phyloP scores from a whole-genome alignment of 176 grass and related monocot species.

The Hyparrhenia diplandra region DNA sequence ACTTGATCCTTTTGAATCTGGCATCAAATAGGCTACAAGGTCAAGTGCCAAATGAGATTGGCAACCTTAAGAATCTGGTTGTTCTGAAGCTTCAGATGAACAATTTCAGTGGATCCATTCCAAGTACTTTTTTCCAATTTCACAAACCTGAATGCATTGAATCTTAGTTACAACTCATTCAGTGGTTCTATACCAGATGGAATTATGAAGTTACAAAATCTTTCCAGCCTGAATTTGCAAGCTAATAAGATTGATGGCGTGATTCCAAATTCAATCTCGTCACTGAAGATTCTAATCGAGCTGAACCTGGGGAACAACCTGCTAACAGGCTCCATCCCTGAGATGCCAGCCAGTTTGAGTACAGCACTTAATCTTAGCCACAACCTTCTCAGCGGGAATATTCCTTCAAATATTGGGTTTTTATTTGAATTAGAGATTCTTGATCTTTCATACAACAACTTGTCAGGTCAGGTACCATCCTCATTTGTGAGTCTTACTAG shows the following conservation, averaged over 20 bases:
- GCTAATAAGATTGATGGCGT: constrained; percentile 32
- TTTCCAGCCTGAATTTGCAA: constrained; percentile 46
- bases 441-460: constrained; percentile 80
- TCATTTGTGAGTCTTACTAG: constrained; percentile 1
- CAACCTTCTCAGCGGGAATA: constrained; percentile 41
- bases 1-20: too few relatives aligned
- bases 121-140: constrained; percentile 18
- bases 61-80: constrained; percentile 35
- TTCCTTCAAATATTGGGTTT: constrained; percentile 21
- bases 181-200: constrained; percentile 27
- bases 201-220: constrained; percentile 22
- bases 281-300: constrained; percentile 16
- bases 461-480: constrained; percentile 43
- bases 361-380: constrained; percentile 65
- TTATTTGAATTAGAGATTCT: constrained; percentile 37
- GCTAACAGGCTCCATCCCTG: constrained; percentile 39
- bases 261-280: constrained; percentile 36
- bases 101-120: constrained; percentile 27
- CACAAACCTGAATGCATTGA: constrained; percentile 25
- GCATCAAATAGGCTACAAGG: too few relatives aligned
- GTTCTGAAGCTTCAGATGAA: constrained; percentile 60
- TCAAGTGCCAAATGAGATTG: constrained; percentile 17
- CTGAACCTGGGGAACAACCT: constrained; percentile 62
- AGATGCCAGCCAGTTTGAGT: constrained; percentile 18
- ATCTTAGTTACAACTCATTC: constrained; percentile 63